Percentiles rank a stretch among this genome's conserved stretches.
Conservation (phyloP, 768 basidiomycete species). For the Boletus rubescentipes region DNA sequence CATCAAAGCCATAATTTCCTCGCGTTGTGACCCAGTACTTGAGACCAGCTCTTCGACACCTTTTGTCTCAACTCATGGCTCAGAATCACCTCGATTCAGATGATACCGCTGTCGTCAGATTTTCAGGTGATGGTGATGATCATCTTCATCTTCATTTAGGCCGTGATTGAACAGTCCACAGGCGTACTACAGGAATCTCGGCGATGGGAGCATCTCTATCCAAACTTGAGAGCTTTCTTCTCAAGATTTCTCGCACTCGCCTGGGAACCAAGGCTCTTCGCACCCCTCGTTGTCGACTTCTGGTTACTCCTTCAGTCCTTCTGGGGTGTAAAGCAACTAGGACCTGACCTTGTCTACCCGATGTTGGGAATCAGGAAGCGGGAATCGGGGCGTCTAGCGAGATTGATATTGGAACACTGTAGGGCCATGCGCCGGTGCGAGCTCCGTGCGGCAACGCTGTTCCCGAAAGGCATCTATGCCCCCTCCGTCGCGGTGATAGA, state of each 20-base stretch:
- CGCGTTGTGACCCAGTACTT: too few relatives aligned
- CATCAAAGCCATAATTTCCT: too few relatives aligned
- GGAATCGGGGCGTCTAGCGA: not conserved
- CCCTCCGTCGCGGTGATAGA: not conserved
- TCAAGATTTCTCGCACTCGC: not conserved
- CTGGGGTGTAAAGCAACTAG: not conserved
- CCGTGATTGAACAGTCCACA: too few relatives aligned
- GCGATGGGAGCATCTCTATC: too few relatives aligned
- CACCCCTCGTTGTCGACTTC: not conserved
- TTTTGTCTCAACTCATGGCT: too few relatives aligned
- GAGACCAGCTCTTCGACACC: too few relatives aligned
- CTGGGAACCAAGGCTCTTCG: not conserved
- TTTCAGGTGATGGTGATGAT: too few relatives aligned
- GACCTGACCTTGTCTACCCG: too few relatives aligned
- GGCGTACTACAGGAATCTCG: too few relatives aligned
- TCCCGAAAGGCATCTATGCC: not conserved
- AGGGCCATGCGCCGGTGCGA: not conserved
- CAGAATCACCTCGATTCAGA: too few relatives aligned
- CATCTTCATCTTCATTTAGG: too few relatives aligned
- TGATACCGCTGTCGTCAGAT: too few relatives aligned
- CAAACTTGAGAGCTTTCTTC: not conserved
- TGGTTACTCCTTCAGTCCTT: not conserved
- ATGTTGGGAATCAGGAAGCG: slow-evolving; percentile 1
- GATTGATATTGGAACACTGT: not conserved
- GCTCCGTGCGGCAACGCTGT: not conserved